Conservation (phyloP, 1,284 basidiomycete genomes). For the Sporisorium graminicola region DNA sequence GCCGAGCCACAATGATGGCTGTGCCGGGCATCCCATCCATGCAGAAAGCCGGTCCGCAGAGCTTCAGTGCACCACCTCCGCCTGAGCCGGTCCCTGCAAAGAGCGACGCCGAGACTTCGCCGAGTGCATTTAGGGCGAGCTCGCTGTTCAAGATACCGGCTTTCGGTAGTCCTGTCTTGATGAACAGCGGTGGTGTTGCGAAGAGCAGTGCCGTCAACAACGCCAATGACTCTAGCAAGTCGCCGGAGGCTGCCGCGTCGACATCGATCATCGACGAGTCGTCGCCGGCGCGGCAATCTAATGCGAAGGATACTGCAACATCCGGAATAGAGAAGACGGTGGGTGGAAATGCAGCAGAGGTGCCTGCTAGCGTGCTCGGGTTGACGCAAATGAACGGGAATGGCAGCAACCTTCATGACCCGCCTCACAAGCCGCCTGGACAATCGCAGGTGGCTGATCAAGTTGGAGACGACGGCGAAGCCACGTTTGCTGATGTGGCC, state of each 20-base stretch:
- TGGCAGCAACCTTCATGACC: neutral
- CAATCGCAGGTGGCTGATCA: neutral
- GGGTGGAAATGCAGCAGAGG: neutral
- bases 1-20: conserved; percentile 62
- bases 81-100: conserved; percentile 6
- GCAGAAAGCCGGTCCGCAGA: conserved; percentile 57
- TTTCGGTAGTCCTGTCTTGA: conserved; percentile 38
- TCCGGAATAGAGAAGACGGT: neutral
- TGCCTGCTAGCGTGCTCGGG: conserved; percentile 11
- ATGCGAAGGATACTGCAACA: neutral
- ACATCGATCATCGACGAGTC: neutral
- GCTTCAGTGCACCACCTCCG: conserved; percentile 52
- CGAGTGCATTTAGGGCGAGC: conserved; percentile 32
- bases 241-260: neutral
- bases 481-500: conserved; percentile 25
- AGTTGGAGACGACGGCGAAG: neutral
- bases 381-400: conserved; percentile 17
- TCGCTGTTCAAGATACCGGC: conserved; percentile 49
- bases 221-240: neutral
- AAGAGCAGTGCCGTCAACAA: neutral
- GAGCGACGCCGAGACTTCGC: conserved; percentile 25
- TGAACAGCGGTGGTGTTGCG: neutral
- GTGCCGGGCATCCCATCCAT: conserved; percentile 62
- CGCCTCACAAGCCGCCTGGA: neutral
- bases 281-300: neutral